These are phyloP conservation scores for Chaetomiaceae sp. DNA, from an alignment of 2,329 filamentous ascomycete species.

Conservation along the genomic window DNA sequence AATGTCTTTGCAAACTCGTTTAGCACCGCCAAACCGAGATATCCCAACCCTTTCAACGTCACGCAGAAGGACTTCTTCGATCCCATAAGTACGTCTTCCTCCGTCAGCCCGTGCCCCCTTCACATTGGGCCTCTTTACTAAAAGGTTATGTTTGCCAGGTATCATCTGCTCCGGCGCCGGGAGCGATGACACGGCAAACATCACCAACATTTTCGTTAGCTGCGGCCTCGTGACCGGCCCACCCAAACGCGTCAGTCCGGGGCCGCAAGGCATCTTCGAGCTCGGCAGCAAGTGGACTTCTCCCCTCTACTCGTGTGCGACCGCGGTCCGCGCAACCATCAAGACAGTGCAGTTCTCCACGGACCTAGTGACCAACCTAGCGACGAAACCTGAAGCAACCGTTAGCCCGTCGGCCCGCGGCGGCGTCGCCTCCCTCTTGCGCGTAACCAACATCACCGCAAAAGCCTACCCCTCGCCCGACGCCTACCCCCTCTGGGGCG, in stretches of 20 bases:
- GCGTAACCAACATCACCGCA: slow-evolving; percentile 32
- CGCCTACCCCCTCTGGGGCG: slow-evolving; percentile 33
- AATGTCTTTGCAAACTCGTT: not conserved
- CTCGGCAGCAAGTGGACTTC: slow-evolving; percentile 39
- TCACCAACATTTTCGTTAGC: slow-evolving; percentile 37
- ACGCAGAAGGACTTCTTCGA: slow-evolving; percentile 24
- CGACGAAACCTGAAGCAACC: no score
- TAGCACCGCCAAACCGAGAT: slow-evolving; percentile 14
- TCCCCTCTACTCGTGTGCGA: slow-evolving; percentile 42
- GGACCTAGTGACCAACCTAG: not conserved
- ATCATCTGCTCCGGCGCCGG: slow-evolving; percentile 32
- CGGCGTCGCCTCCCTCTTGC: slow-evolving; percentile 31
- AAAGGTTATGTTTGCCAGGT: not conserved
- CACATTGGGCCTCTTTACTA: no score
- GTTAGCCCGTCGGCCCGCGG: no score
- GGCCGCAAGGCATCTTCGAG: slow-evolving; percentile 35
- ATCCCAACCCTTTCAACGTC: slow-evolving; percentile 33
- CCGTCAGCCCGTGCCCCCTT: not conserved
- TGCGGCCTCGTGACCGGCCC: slow-evolving; percentile 41
- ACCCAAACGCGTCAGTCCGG: slow-evolving; percentile 34
- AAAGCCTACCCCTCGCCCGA: slow-evolving; percentile 35
- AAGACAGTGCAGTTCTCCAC: slow-evolving; percentile 40
- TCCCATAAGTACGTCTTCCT: slow-evolving; percentile 19
- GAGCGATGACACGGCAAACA: slow-evolving; percentile 34
- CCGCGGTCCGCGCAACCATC: slow-evolving; percentile 38